Conservation (phyloP, 73 alveolate species). For the Tetrahymena malaccensis region DNA sequence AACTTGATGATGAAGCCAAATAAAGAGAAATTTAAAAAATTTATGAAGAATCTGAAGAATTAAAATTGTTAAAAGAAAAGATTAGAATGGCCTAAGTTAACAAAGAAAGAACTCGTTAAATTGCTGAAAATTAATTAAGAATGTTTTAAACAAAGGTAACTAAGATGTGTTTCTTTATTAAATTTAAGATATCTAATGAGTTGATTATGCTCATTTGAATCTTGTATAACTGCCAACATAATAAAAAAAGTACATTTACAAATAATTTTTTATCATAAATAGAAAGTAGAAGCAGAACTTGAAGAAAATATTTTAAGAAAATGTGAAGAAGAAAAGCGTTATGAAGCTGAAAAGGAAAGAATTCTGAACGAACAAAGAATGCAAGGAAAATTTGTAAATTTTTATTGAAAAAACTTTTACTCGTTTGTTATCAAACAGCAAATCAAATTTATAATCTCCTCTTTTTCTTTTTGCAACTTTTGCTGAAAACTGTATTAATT, state of each 20-base stretch:
- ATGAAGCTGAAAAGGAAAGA: constrained; percentile 22
- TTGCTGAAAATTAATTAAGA: constrained; percentile 34
- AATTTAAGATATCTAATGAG: not conserved
- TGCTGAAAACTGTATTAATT: not conserved
- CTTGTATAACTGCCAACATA: not conserved
- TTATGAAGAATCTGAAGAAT: constrained; percentile 39
- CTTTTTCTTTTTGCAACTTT: not conserved
- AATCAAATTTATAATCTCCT: not conserved
- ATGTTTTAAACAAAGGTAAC: not conserved
- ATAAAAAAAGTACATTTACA: not conserved
- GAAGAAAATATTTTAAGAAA: constrained; percentile 28
- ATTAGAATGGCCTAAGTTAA: constrained; percentile 29
- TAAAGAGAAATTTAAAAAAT: constrained; percentile 32
- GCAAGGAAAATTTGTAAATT: constrained; percentile 33
- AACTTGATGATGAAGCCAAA: constrained; percentile 35
- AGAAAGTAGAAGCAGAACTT: constrained; percentile 36
- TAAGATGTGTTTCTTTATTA: not conserved
- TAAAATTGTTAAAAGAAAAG: constrained; percentile 26
- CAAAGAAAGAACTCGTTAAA: constrained; percentile 37
- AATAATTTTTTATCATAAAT: not conserved
- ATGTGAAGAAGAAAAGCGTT: constrained; percentile 7
- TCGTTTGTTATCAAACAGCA: not conserved
- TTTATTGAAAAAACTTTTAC: not conserved
- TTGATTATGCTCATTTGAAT: not conserved
- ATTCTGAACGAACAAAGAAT: constrained; percentile 6